These are phyloP conservation scores for Boletus pseudo-olivaceus DNA, from an alignment of 768 basidiomycete genomes.

Conservation along the genomic window DNA sequence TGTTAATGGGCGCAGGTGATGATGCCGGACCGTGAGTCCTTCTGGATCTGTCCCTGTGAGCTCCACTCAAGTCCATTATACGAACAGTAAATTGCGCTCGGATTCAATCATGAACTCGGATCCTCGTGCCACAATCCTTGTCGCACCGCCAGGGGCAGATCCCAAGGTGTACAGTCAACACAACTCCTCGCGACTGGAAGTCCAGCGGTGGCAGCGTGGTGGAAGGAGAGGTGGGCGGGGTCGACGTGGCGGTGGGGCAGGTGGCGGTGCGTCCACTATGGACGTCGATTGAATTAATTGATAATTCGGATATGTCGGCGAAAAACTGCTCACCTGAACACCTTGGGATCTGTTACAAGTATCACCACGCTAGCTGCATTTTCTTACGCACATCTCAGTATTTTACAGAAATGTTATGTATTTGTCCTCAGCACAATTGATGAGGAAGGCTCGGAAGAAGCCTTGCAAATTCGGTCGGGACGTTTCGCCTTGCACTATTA, in stretches of 20 bases:
- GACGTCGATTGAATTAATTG: conserved; percentile 25
- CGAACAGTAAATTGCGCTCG: conserved; percentile 78
- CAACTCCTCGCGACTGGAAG: conserved; percentile 21
- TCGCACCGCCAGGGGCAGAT: conserved; percentile 66
- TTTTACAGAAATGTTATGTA: conserved; percentile 24
- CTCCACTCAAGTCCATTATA: background rate
- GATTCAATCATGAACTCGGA: conserved; percentile 60
- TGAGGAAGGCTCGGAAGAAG: background rate
- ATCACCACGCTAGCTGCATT: conserved; percentile 16
- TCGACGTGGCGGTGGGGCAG: conserved; percentile 22
- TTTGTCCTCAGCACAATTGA: conserved; percentile 5
- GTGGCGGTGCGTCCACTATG: conserved; percentile 19
- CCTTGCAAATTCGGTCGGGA: background rate
- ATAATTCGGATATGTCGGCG: background rate
- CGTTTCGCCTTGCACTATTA: no score
- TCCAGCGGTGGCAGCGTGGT: conserved; percentile 28
- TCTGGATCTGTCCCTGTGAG: no score
- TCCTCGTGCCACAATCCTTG: conserved; percentile 64
- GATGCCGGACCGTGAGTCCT: conserved; percentile 51
- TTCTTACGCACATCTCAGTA: conserved; percentile 23
- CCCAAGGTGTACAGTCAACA: conserved; percentile 47
- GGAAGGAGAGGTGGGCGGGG: conserved; percentile 22
- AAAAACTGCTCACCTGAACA: conserved; percentile 13
- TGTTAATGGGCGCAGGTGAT: conserved; percentile 51
- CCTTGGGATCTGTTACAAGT: conserved; percentile 11